phyloP scores from a whole-genome alignment of 2,329 filamentous ascomycete genomes.

The Fusarium siculi region DNA sequence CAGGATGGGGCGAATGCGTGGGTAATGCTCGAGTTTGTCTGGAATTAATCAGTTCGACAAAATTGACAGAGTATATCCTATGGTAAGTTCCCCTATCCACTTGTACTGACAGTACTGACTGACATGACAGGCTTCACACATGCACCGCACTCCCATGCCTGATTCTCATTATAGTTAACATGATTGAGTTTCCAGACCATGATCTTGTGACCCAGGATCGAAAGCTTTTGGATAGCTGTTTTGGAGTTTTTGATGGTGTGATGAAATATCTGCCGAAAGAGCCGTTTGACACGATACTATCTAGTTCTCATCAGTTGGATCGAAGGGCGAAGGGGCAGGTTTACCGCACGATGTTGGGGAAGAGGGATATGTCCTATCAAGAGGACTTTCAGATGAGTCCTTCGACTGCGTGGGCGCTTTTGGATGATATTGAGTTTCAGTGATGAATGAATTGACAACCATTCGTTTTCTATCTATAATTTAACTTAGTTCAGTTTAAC shows the following conservation, averaged over 20 bases:
- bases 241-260: background rate
- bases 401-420: constrained; percentile 11
- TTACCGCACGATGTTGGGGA: background rate
- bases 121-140: constrained; percentile 19
- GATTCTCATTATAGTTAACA: constrained; percentile 33
- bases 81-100: background rate
- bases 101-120: fast-evolving
- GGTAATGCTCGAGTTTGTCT: constrained; percentile 19
- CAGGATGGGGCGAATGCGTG: constrained; percentile 33
- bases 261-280: background rate
- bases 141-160: constrained; percentile 30
- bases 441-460: background rate
- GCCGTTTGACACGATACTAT: constrained; percentile 11
- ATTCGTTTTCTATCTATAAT: background rate
- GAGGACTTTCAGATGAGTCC: constrained; percentile 9
- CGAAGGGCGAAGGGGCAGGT: constrained; percentile 30
- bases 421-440: constrained; percentile 29
- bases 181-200: constrained; percentile 35
- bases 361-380: background rate
- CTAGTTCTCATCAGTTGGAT: constrained; percentile 25
- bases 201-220: background rate
- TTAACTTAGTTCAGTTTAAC: no score
- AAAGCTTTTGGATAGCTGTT: constrained; percentile 14
- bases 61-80: constrained; percentile 24
- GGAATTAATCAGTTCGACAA: background rate